Base-by-base conservation (phyloP, 176 grass and related monocot species). In the Secale cereale region DNA sequence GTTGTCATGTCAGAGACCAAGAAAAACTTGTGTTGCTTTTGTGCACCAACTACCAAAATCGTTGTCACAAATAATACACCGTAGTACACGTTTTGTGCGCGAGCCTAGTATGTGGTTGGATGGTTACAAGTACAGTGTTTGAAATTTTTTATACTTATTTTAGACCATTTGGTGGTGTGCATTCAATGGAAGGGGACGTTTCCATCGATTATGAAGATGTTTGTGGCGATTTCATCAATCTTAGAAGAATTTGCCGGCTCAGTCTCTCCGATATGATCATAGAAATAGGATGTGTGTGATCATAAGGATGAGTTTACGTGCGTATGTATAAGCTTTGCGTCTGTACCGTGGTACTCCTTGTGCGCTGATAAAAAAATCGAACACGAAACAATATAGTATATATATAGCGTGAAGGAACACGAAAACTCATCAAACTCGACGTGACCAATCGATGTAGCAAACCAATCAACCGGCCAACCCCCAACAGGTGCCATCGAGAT, bases 181-280 rank as follows among this genome's bases (percentile, higher is more conserved):
- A 8, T 37, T 37, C 36, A 37, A 37, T 9, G 1, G 1, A 0
- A 37, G 36, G 4, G 9, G 36, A 37, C 36, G 36, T 37, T 37
- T 8, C 8, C 1, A 2, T 37, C 36, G 36, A 37, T 8, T 37
- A 37, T 2, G 8, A 37, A 37, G 1, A 0, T 0, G 8, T 9
- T 0, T 9, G 36, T 37, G 36, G 8, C 36, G 1, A 37, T 2
- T 9, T 37, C 8, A 0, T 37, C 7, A 37, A 37, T 37, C 36
- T 37, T 0, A 37, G 9, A 2, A 37, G 2, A 0, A 37, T 37
- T 1, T 37, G 7, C 0, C 8, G 8, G 8, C 36, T 37, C 8
- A 9, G 1, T 9, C 8, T 9, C 8, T 37, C 1, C 0, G 2
- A 2, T 1, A 2, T 37, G 1, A 1, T 37, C 36, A 37, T 37